Evolutionary conservation across 169 alveolate genomes (phyloP).

Genomic region (Blepharisma undulans): DNA sequence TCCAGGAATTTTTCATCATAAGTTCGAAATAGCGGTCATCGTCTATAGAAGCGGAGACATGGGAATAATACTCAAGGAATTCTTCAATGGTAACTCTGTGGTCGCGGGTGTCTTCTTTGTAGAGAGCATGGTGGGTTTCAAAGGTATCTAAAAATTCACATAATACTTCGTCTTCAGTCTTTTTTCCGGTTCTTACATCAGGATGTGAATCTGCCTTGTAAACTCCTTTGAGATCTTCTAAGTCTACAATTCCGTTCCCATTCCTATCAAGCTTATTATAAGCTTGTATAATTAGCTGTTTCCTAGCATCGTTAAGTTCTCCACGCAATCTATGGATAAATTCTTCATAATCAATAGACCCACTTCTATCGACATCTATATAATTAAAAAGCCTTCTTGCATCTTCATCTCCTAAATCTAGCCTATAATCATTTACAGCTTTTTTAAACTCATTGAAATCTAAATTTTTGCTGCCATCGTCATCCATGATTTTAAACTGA

Average conservation of each 20-base stretch:
- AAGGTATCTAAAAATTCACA: conserved; percentile 64
- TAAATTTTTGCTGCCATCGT: conserved; percentile 56
- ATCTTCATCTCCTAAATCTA: conserved; percentile 59
- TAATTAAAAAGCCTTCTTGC: conserved; percentile 56
- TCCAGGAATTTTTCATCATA: conserved; percentile 56
- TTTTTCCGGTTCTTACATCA: conserved; percentile 65
- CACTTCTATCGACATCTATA: conserved; percentile 63
- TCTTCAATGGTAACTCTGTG: conserved; percentile 57
- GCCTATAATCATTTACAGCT: conserved; percentile 53
- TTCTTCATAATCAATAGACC: conserved; percentile 59
- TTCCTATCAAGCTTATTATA: conserved; percentile 56
- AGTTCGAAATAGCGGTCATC: conserved; percentile 65
- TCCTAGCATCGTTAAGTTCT: conserved; percentile 64
- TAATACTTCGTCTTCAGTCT: conserved; percentile 65
- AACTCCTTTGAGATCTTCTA: conserved; percentile 49
- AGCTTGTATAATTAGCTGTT: conserved; percentile 46
- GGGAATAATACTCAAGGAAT: conserved; percentile 65
- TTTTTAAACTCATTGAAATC: conserved; percentile 60
- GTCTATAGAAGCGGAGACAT: conserved; percentile 62
- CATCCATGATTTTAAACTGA: conserved; percentile 62
- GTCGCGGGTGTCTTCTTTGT: conserved; percentile 50
- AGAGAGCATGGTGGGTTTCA: conserved; percentile 54
- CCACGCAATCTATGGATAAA: conserved; percentile 64
- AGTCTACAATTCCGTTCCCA: conserved; percentile 44
- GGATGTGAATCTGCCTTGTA: conserved; percentile 67